Evolutionary conservation across 352 stramenopile genomes (phyloP), one percentile per base, ranked within the genome.

Genomic region (Bremia lactucae): DNA sequence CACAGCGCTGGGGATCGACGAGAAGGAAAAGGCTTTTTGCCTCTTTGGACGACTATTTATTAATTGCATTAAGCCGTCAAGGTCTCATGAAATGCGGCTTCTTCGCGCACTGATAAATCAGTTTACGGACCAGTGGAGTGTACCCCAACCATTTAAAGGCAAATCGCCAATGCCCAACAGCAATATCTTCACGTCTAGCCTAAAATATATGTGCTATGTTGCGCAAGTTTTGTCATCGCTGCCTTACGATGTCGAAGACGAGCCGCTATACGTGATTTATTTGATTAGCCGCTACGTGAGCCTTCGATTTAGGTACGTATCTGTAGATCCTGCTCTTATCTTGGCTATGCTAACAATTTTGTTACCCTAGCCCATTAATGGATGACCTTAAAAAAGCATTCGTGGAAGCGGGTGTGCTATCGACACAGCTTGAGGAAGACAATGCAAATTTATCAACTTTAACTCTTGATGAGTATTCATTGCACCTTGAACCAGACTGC

Each of bases 241-340:
- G 26, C 79, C 81, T 20, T 94, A 83, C 39, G 73, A 87, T 16
- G 50, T 86, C 23, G 76, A 91, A 21, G 74, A 94, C 25, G 79
- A 94, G 28, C 81, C 77, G 31, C 60, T 94, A 15, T 83, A 80
- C 49, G 59, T 94, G 65, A 88, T 94, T 64, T 89, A 92, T 66
- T 64, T 68, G 42, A 85, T 91, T 57, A 90, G 90, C 49, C 81
- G 77, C 39, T 72, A 74, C 41, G 66, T 79, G 21, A 83, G 78
- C 25, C 72, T 94, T 51, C 80, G 77, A 46, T 72, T 91, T 25
- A 59, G 73, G 81, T 93, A 73, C 24, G 73, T 53, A 22, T 4
- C 14, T 42, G n/a, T 42, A 15, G 15, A 31, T 29, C 14, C 6
- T 47, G 38, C 6, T 45, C 15, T 29, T 13, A 33, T 28, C 16